Base-by-base conservation (phyloP, 2,329 filamentous ascomycete species). In the Metarhizium sp. region DNA sequence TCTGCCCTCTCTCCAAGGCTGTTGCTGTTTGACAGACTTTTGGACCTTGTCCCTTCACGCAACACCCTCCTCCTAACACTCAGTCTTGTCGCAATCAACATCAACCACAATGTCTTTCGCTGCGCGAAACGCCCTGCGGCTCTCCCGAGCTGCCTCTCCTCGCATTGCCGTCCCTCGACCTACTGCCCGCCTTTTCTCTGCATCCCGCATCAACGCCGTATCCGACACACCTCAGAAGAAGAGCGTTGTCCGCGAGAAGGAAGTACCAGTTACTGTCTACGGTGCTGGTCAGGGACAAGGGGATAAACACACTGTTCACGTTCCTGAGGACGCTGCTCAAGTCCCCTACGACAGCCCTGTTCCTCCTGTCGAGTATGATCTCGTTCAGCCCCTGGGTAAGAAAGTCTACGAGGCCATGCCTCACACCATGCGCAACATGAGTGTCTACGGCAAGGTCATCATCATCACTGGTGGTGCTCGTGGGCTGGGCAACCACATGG, bases 401-500 rank as follows among this genome's bases (percentile, higher is more conserved):
- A 73, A 76, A 63, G 73, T 81, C 55, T 83, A 76, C 69, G 69
- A 77, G 51, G 69, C 75, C 47, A 75, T 89, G 67, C 80, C 85
- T 5, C 76, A 79, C 34, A 89, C 84, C 40, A 76, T 90, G 71
- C 78, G 83, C 71, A 86, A 80, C 71, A 86, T 88, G 78, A 82
- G 78, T 53, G 77, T 89, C 58, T 80, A 80, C 68, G 84, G 77
- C 67, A 89, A 89, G 78, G 81, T 85, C 55, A 85, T 88, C 61
- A 78, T 90, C 60, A 71, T 90, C 63, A 90, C 87, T 67, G 87
- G 86, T 66, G 88, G 85, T 69, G 88, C 86, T 59, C 85, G 87
- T 63, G 87, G 88, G 66, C 77, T 92, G 6, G 88, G 88, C 51
- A 88, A 88, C 78, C 79, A 86, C 74, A 91, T 91, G 85, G 87